Evolutionary conservation across 352 stramenopile genomes (phyloP).

Genomic region (Phytophthora parvispora): DNA sequence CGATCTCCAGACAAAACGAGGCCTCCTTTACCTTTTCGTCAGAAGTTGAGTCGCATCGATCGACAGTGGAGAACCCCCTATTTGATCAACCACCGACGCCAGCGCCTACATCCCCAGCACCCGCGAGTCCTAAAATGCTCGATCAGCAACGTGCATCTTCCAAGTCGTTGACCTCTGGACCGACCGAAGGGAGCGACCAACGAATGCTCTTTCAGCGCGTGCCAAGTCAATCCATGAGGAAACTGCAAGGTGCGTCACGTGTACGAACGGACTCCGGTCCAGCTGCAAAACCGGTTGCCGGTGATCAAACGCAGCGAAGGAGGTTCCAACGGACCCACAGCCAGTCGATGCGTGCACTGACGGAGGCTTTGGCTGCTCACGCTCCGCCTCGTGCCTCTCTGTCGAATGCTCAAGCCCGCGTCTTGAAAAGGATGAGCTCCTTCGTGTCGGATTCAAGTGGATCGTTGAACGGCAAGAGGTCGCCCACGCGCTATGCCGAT

Average conservation of each 20-base stretch:
- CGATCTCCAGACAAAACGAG: not conserved
- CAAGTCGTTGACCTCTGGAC: not conserved
- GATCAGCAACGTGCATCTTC: not conserved
- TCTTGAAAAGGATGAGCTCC: slow-evolving; percentile 32
- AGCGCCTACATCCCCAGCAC: not conserved
- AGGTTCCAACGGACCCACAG: slow-evolving; percentile 30
- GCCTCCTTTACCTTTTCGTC: slow-evolving; percentile 19
- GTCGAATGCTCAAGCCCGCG: slow-evolving; percentile 7
- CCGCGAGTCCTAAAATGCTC: not conserved
- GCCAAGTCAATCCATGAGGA: slow-evolving; percentile 29
- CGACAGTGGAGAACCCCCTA: not conserved
- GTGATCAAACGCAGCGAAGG: not conserved
- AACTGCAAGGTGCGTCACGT: slow-evolving; percentile 11
- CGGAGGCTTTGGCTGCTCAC: slow-evolving; percentile 9
- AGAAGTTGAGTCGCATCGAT: slow-evolving; percentile 14
- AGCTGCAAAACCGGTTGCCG: not conserved
- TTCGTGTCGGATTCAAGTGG: slow-evolving; percentile 26
- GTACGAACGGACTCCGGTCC: slow-evolving; percentile 2
- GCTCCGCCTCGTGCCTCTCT: not conserved
- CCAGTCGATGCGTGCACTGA: slow-evolving; percentile 21
- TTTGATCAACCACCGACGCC: not conserved
- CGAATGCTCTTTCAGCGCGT: slow-evolving; percentile 19
- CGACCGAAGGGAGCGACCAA: not conserved
- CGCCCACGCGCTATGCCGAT: slow-evolving; percentile 39
- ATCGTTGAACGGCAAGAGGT: slow-evolving; percentile 9